Evolutionary conservation across 768 basidiomycete species (phyloP).

Genomic region (Inosperma sp.): DNA sequence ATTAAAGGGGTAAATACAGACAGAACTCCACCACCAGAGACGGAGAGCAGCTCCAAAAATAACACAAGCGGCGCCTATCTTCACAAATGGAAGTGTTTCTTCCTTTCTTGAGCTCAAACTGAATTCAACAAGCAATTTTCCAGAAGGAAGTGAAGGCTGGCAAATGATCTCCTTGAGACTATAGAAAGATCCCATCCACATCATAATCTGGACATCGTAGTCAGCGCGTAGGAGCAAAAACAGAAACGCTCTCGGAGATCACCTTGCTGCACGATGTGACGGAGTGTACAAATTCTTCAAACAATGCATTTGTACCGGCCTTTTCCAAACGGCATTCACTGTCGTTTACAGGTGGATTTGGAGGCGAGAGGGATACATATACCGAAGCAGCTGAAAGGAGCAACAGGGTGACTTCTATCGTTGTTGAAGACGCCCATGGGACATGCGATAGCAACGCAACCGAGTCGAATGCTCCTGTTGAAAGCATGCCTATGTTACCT

Average conservation of each 20-base stretch:
- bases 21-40: constrained; percentile 1
- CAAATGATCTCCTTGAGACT: constrained; percentile 10
- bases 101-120: neutral
- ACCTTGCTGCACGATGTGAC: constrained; percentile 38
- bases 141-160: constrained; percentile 1
- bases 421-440: constrained; percentile 17
- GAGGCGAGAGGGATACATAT: constrained; percentile 36
- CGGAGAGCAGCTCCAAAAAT: neutral
- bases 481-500: neutral
- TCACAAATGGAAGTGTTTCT: neutral
- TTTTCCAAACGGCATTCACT: constrained; percentile 30
- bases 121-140: neutral
- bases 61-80: neutral
- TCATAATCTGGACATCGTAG: constrained; percentile 26
- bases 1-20: constrained; percentile 18
- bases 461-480: no score
- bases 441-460: neutral
- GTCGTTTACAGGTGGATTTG: constrained; percentile 35
- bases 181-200: constrained; percentile 27
- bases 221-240: no score
- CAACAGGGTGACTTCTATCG: constrained; percentile 13
- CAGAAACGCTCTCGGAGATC: constrained; percentile 1
- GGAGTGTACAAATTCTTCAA: constrained; percentile 34
- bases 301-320: constrained; percentile 28
- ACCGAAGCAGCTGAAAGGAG: constrained; percentile 32